Percentiles rank a stretch among this genome's conserved stretches.
Conservation (phyloP, 1,139 yeast genomes). For the Sugiyamaella pinicola region DNA sequence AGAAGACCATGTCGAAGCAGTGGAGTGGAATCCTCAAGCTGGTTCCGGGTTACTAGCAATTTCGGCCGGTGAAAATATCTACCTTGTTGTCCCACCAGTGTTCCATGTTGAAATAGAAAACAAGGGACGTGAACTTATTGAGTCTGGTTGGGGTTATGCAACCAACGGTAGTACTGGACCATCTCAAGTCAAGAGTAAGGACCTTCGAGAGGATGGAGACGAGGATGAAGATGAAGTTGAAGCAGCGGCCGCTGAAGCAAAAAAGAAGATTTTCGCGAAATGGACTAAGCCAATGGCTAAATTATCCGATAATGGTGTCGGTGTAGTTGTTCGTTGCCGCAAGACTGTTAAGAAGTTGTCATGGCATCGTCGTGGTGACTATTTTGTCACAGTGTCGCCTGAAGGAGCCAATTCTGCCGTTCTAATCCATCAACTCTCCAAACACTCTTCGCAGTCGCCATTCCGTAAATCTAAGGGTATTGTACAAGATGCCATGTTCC, state of each 20-base stretch:
- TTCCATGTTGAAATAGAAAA: slow-evolving; percentile 89
- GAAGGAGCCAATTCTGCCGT: slow-evolving; percentile 87
- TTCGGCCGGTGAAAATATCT: slow-evolving; percentile 78
- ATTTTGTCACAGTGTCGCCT: slow-evolving; percentile 91
- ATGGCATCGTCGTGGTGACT: slow-evolving; percentile 98
- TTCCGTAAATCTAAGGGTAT: slow-evolving; percentile 92
- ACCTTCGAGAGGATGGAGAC: slow-evolving; percentile 30
- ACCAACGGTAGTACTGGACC: slow-evolving; percentile 38
- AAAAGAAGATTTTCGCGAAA: slow-evolving; percentile 65
- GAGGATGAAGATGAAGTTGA: slow-evolving; percentile 42
- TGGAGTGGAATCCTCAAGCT: slow-evolving; percentile 84
- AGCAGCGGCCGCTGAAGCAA: slow-evolving; percentile 42
- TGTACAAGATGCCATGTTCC: slow-evolving; percentile 94
- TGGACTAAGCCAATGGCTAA: slow-evolving; percentile 82
- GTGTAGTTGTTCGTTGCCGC: slow-evolving; percentile 68
- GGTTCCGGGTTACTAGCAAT: slow-evolving; percentile 77
- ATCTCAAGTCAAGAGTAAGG: slow-evolving; percentile 30
- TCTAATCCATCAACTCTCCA: slow-evolving; percentile 88
- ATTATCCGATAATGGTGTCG: slow-evolving; percentile 66
- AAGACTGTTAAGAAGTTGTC: slow-evolving; percentile 78
- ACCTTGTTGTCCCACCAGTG: slow-evolving; percentile 82
- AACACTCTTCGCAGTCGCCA: slow-evolving; percentile 96
- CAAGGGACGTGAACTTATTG: slow-evolving; percentile 73
- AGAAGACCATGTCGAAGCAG: slow-evolving; percentile 77
- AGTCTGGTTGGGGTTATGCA: slow-evolving; percentile 91